phyloP scores from a whole-genome alignment of 768 basidiomycete genomes.

The Xerocomus spinulosus region DNA sequence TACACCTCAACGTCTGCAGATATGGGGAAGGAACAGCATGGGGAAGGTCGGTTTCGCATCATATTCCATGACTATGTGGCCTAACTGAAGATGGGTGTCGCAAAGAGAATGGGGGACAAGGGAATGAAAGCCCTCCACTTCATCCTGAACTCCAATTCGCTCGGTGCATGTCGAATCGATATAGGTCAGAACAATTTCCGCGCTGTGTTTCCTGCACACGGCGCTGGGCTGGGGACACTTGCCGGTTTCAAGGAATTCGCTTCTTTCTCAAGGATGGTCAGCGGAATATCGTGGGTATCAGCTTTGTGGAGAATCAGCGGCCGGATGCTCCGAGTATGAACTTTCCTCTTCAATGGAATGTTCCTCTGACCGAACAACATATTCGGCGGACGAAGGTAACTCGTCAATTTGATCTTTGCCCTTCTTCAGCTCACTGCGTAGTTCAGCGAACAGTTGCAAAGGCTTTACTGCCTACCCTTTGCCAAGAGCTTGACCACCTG shows the following conservation, averaged over 20 bases:
- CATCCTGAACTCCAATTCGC: slow-evolving; percentile 72
- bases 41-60: slow-evolving; percentile 32
- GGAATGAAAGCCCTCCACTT: slow-evolving; percentile 32
- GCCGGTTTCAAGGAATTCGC: slow-evolving; percentile 81
- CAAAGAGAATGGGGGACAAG: slow-evolving; percentile 29
- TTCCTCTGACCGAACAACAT: slow-evolving; percentile 44
- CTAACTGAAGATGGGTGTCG: slow-evolving; percentile 27
- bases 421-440: slow-evolving; percentile 10
- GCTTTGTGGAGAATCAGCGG: slow-evolving; percentile 63
- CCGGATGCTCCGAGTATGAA: slow-evolving; percentile 57
- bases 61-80: neutral
- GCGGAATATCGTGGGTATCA: slow-evolving; percentile 57
- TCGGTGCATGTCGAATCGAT: slow-evolving; percentile 81
- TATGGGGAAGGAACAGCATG: slow-evolving; percentile 44
- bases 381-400: slow-evolving; percentile 59
- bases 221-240: slow-evolving; percentile 84
- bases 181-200: slow-evolving; percentile 66
- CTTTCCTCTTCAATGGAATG: slow-evolving; percentile 64
- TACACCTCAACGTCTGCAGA: slow-evolving; percentile 35
- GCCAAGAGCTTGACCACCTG: slow-evolving; percentile 61
- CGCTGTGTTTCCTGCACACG: slow-evolving; percentile 82
- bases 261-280: slow-evolving; percentile 65
- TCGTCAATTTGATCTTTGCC: neutral
- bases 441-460: slow-evolving; percentile 60
- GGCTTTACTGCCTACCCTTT: slow-evolving; percentile 63